phyloP scores from a whole-genome alignment of 2,329 filamentous ascomycete species.

The Pseudocercospora fuligena region DNA sequence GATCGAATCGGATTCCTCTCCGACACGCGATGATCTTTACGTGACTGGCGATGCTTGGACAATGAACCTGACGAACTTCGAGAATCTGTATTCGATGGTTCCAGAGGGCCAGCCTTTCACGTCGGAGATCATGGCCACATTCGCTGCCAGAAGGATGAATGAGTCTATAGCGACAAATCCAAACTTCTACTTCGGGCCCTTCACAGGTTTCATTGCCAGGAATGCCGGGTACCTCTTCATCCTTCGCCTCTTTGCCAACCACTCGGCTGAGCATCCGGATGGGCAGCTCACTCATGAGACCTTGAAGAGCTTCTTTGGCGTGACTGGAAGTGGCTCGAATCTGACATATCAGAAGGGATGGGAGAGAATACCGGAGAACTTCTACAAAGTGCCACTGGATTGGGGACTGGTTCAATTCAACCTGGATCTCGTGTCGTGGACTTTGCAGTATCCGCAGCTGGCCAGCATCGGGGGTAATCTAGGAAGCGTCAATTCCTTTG shows the following conservation, averaged over 20 bases:
- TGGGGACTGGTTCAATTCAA: not conserved
- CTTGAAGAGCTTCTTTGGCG: constrained; percentile 9
- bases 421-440: not conserved
- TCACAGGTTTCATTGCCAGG: constrained; percentile 31
- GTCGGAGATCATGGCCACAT: not conserved
- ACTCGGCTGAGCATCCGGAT: constrained; percentile 33
- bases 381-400: not conserved
- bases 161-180: constrained; percentile 30
- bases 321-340: not conserved
- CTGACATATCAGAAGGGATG: not conserved
- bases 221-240: constrained; percentile 32
- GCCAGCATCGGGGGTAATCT: not conserved
- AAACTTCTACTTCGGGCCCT: constrained; percentile 36
- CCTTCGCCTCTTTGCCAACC: constrained; percentile 33
- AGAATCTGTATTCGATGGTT: constrained; percentile 47
- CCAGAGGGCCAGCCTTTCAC: constrained; percentile 11
- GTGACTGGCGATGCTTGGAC: constrained; percentile 51
- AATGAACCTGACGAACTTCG: constrained; percentile 58
- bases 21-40: constrained; percentile 59
- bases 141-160: not conserved
- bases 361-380: not conserved
- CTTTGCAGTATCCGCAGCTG: not conserved
- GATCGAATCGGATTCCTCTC: constrained; percentile 59
- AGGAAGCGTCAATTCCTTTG: not conserved
- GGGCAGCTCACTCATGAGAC: constrained; percentile 20